Base-by-base conservation (phyloP, 2,329 filamentous ascomycete genomes). In the Ophiostoma fasciatum region DNA sequence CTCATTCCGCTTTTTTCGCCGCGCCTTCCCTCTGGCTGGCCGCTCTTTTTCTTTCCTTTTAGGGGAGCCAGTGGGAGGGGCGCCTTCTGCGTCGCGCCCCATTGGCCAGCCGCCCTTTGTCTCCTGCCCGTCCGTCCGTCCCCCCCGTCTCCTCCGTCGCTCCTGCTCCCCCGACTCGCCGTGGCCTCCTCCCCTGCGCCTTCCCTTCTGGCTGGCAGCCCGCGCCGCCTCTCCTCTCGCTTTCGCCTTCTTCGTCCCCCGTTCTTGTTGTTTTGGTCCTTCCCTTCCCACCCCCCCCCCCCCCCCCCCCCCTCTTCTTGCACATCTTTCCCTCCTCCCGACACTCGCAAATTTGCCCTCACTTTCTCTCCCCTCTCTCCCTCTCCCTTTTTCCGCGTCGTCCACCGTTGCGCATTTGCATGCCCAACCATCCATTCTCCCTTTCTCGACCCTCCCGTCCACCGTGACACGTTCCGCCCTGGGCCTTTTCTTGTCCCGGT, bases 91-190 rank as follows among this genome's bases (percentile, higher is more conserved):
- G 28, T n/a, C n/a, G 14, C 20, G 23, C 22, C 38, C 20, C 28
- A 38, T 41, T 43, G 35, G 40, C 28, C 28, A 36, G 26, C 20
- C 7, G 17, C 37, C 25, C 37, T 35, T 42, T 39, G 32, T 40
- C 31, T 26, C n/a, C 22, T 42, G 14, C 20, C 29, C 26, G 28
- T 28, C 33, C 23, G 27, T 35, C 22, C 22, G 18, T n/a, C n/a
- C n/a, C 21, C 22, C 19, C 19, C 15, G 6, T 31, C 30, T 29
- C 28, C n/a, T 22, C 25, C 31, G 17, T 19, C 25, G 19, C 30
- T 33, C 29, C 31, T 37, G 18, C 19, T 23, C 18, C 25, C 28
- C 35, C 35, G 30, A 28, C 32, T 27, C 32, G 31, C 28, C 28
- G 31, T 29, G 25, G n/a, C n/a, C n/a, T n/a, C 35, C 20, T 33